Evolutionary conservation across 2,329 filamentous ascomycete species (phyloP).

Genomic region (Aspergillus neoniger): DNA sequence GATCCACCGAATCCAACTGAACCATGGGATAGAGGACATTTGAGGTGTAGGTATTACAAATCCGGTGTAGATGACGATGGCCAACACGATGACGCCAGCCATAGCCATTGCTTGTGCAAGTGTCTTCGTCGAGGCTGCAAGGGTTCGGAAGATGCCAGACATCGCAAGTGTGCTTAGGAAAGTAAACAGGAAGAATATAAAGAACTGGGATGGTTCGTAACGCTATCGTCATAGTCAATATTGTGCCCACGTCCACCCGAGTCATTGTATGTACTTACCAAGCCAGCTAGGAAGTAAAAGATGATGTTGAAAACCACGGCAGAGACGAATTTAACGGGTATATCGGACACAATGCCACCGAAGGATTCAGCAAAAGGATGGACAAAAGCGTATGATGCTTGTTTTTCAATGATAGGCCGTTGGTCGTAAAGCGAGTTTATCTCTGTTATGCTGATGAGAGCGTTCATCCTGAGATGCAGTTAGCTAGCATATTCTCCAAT

Average conservation of each 20-base stretch:
- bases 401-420: constrained; percentile 90
- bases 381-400: constrained; percentile 82
- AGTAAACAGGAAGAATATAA: constrained; percentile 64
- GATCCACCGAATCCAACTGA: constrained; percentile 67
- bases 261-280: constrained; percentile 42
- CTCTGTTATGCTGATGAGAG: constrained; percentile 66
- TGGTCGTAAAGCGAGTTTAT: constrained; percentile 87
- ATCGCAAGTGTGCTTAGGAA: constrained; percentile 61
- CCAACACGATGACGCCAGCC: constrained; percentile 55
- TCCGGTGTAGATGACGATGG: constrained; percentile 67
- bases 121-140: constrained; percentile 61
- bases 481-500: background rate
- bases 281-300: constrained; percentile 83
- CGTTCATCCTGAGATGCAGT: constrained; percentile 45
- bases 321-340: constrained; percentile 79
- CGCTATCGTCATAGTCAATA: constrained; percentile 27
- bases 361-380: constrained; percentile 86
- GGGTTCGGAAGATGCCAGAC: constrained; percentile 60
- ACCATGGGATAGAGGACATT: constrained; percentile 59
- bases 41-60: constrained; percentile 63
- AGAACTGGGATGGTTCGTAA: constrained; percentile 53
- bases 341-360: constrained; percentile 79
- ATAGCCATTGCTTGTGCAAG: constrained; percentile 65
- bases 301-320: constrained; percentile 74
- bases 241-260: no score